These are phyloP conservation scores for Penicillium sp. DNA, from an alignment of 2,329 filamentous ascomycete genomes.

Conservation along the genomic window DNA sequence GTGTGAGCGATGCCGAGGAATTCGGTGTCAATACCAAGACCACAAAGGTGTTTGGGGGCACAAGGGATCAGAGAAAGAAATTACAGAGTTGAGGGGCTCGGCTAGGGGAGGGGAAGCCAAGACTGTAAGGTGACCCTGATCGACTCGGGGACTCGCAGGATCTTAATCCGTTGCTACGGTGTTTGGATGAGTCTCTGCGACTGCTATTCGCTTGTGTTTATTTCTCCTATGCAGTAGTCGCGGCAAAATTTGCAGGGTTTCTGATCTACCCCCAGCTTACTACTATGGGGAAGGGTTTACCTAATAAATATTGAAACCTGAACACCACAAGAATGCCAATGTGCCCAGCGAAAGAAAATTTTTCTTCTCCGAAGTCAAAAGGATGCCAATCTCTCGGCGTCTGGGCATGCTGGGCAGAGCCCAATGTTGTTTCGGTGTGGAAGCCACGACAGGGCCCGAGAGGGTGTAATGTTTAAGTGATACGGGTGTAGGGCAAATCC, in stretches of 20 bases:
- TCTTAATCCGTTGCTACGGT: background rate
- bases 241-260: background rate
- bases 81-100: background rate
- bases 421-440: background rate
- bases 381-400: slow-evolving; percentile 13
- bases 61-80: background rate
- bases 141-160: background rate
- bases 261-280: background rate
- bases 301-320: slow-evolving; percentile 16
- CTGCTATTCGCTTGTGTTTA: background rate
- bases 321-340: background rate
- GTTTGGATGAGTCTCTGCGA: background rate
- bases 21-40: slow-evolving; percentile 1
- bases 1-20: background rate
- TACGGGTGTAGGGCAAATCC: background rate
- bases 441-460: background rate
- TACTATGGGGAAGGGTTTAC: slow-evolving; percentile 8
- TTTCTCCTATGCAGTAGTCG: background rate
- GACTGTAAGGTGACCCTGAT: background rate
- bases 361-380: background rate
- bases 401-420: slow-evolving; percentile 12
- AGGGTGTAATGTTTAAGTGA: background rate
- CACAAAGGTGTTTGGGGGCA: background rate
- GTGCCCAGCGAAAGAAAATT: background rate
- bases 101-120: background rate